Percentiles rank a stretch among this genome's conserved stretches.
Evolutionary conservation across 352 stramenopile species (phyloP).

Genomic region (Phytopythium ostracodes): DNA sequence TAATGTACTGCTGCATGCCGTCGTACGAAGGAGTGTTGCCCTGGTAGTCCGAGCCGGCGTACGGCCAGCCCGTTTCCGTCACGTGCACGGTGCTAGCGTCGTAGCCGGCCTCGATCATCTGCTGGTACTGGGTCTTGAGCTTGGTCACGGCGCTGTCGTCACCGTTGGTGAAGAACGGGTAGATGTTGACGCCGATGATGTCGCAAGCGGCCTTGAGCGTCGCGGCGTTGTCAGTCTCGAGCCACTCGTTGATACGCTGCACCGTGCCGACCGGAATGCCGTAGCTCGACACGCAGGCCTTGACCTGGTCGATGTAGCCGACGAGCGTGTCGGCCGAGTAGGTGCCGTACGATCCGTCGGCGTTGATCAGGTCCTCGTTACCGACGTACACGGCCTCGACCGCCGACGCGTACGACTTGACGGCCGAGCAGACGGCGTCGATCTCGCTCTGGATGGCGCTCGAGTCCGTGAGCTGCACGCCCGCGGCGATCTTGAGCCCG

Average conservation of each 20-base stretch:
- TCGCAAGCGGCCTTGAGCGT: conserved; percentile 31
- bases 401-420: conserved; percentile 20
- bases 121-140: conserved; percentile 43
- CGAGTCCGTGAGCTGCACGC: conserved; percentile 57
- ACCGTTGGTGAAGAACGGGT: conserved; percentile 59
- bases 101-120: conserved; percentile 39
- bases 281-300: conserved; percentile 31
- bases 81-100: conserved; percentile 28
- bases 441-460: conserved; percentile 41
- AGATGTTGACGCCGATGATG: conserved; percentile 56
- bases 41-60: conserved; percentile 16
- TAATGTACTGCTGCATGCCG: conserved; percentile 35
- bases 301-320: conserved; percentile 52
- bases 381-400: conserved; percentile 67
- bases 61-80: conserved; percentile 57
- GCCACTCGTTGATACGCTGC: conserved; percentile 66
- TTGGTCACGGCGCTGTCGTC: conserved; percentile 31
- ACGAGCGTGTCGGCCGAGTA: conserved; percentile 33
- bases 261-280: conserved; percentile 56
- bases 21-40: conserved; percentile 40
- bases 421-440: conserved; percentile 51
- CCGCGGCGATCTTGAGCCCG: conserved; percentile 52
- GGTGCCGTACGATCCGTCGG: conserved; percentile 27
- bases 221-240: conserved; percentile 25
- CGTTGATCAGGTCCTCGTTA: conserved; percentile 70